Conservation (phyloP, 257 asterid genomes). For the Paulownia fortunei region DNA sequence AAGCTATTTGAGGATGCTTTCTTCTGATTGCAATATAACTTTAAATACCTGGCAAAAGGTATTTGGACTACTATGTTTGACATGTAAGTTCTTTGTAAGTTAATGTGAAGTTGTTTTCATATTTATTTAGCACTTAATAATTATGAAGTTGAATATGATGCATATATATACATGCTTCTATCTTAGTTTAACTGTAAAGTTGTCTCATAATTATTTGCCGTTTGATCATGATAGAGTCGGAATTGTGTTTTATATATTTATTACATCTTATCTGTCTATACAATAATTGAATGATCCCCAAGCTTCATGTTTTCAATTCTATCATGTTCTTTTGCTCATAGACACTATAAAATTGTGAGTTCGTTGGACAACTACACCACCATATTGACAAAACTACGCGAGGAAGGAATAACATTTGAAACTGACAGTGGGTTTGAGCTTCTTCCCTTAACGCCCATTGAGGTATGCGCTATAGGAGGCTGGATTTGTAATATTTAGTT, state of each 20-base stretch:
- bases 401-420: slow-evolving; percentile 78
- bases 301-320: slow-evolving; percentile 11
- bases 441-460: slow-evolving; percentile 63
- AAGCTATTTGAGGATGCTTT: not conserved
- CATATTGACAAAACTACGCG: slow-evolving; percentile 66
- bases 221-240: no score
- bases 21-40: no score
- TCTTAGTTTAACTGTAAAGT: no score
- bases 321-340: slow-evolving; percentile 30
- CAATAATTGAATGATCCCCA: not conserved
- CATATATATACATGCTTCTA: no score
- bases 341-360: slow-evolving; percentile 71
- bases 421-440: slow-evolving; percentile 90
- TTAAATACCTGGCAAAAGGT: not conserved
- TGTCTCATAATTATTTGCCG: no score
- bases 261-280: not conserved
- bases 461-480: slow-evolving; percentile 49
- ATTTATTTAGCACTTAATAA: no score
- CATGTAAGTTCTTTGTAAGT: no score
- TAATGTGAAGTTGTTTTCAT: no score
- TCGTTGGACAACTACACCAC: slow-evolving; percentile 70
- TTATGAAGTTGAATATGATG: no score
- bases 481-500: slow-evolving; percentile 4
- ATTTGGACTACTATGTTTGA: no score
- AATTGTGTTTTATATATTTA: no score